Evolutionary conservation across 495 filamentous ascomycete genomes (phyloP).

Genomic region (Cetradonia linearis): DNA sequence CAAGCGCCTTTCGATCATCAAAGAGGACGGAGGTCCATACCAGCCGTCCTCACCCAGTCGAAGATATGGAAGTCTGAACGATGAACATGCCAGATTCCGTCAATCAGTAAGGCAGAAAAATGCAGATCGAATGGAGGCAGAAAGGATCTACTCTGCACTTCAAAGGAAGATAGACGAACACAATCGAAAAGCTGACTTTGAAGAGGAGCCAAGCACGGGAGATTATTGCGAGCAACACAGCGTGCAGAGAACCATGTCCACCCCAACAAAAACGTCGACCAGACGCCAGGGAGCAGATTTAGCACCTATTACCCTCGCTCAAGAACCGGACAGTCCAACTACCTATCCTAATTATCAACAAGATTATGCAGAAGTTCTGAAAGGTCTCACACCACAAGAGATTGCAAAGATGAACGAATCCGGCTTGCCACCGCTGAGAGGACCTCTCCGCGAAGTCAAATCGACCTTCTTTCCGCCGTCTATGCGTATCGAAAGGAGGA

Average conservation of each 20-base stretch:
- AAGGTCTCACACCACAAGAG: constrained; percentile 25
- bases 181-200: constrained; percentile 22
- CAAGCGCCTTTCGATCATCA: constrained; percentile 55
- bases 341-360: not conserved
- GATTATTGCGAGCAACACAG: constrained; percentile 31
- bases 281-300: not conserved
- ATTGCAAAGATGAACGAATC: constrained; percentile 24
- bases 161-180: constrained; percentile 52
- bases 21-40: constrained; percentile 47
- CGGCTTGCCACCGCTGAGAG: constrained; percentile 14
- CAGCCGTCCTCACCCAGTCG: constrained; percentile 28
- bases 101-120: constrained; percentile 20
- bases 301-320: not conserved
- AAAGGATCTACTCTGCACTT: constrained; percentile 62
- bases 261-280: constrained; percentile 18
- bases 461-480: constrained; percentile 37
- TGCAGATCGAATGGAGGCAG: constrained; percentile 26
- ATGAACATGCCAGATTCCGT: constrained; percentile 13
- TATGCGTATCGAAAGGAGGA: constrained; percentile 39
- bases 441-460: constrained; percentile 26
- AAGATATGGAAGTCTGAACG: constrained; percentile 1
- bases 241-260: constrained; percentile 29
- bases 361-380: not conserved
- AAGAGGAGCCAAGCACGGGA: constrained; percentile 30
- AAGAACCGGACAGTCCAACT: not conserved